Percentiles rank a stretch among this genome's conserved stretches.
Conservation (phyloP, 768 basidiomycete genomes). For the Candolleomyces aberdarensis region DNA sequence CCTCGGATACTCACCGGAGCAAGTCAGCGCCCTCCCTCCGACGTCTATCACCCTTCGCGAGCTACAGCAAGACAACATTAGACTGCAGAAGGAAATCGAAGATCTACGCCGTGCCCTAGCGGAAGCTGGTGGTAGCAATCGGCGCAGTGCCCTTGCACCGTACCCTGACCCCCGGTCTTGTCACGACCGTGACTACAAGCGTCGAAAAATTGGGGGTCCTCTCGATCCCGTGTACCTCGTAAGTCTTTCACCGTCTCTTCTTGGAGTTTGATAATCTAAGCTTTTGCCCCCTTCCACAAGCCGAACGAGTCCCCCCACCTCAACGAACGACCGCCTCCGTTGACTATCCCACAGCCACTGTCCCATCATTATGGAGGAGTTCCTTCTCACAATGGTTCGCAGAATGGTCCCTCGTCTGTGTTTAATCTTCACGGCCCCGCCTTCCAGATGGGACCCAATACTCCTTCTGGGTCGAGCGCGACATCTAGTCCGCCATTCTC, state of each 20-base stretch:
- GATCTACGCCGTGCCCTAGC: slow-evolving; percentile 66
- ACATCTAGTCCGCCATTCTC: slow-evolving; percentile 82
- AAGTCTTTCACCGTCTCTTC: slow-evolving; percentile 7
- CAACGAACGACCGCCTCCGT: slow-evolving; percentile 39
- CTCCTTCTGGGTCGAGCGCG: slow-evolving; percentile 68
- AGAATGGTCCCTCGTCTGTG: slow-evolving; percentile 40
- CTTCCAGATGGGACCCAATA: slow-evolving; percentile 61
- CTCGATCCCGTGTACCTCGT: slow-evolving; percentile 57
- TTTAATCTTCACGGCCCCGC: slow-evolving; percentile 54
- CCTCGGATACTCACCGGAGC: slow-evolving; percentile 69
- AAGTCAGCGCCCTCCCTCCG: slow-evolving; percentile 69
- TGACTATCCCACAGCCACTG: slow-evolving; percentile 60
- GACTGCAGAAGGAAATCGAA: slow-evolving; percentile 70
- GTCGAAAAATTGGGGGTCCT: slow-evolving; percentile 50
- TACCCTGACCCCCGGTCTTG: slow-evolving; percentile 47
- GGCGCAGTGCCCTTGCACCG: slow-evolving; percentile 43
- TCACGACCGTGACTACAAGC: slow-evolving; percentile 56
- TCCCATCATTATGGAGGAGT: slow-evolving; percentile 48
- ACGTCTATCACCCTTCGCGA: slow-evolving; percentile 75
- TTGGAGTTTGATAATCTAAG: background rate
- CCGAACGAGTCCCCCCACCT: slow-evolving; percentile 30
- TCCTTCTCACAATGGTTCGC: slow-evolving; percentile 29
- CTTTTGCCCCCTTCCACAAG: background rate
- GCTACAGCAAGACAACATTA: slow-evolving; percentile 75
- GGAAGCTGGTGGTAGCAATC: slow-evolving; percentile 44